Evolutionary conservation across 495 filamentous ascomycete genomes (phyloP), one percentile per base, ranked within the genome.

Genomic region (Cercophora samala): DNA sequence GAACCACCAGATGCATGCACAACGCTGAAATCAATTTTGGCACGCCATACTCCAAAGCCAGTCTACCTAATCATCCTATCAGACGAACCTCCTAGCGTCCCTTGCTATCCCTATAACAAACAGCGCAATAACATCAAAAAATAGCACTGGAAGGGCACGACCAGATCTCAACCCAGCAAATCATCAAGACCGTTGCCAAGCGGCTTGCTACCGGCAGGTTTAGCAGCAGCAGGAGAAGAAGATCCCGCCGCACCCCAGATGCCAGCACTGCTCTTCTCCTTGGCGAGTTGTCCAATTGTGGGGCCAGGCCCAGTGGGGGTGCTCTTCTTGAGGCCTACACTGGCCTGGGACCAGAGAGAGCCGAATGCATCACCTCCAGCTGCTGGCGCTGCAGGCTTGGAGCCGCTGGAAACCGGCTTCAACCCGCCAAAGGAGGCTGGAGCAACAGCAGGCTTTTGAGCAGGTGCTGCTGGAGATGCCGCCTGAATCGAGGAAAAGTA

Each of bases 251-350:
- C 69, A 46, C 95, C 95, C 93, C 96, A 99, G 70, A 99, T 91
- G 2, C 93, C 93, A 2, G 92, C 92, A 75, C 88, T 93, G 52
- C 92, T 92, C 82, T 97, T 97, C 77, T 97, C 91, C 82, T 97
- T 97, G 55, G 93, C 94, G 81, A 99, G 90, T 74, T 93, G 91
- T 22, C 92, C 93, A 69, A 99, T 86, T 8, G 92, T 90, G 68
- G 90, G 91, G 66, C 84, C 87, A 1, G 85, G 77, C 4, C 80
- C 80, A 15, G 82, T 79, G 3, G 88, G 86, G 53, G 79, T 82
- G 24, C 84, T 80, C 79, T 97, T 99, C 80, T 93, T 91, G 60
- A 93, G 81, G 51, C 92, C 91, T 15, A 84, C 86, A 60, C 90
- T 91, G 26, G 91, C 89, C 60, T 89, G 83, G 26, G 85, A 89